phyloP scores from a whole-genome alignment of 2,329 filamentous ascomycete species.

The Mycogone perniciosa region DNA sequence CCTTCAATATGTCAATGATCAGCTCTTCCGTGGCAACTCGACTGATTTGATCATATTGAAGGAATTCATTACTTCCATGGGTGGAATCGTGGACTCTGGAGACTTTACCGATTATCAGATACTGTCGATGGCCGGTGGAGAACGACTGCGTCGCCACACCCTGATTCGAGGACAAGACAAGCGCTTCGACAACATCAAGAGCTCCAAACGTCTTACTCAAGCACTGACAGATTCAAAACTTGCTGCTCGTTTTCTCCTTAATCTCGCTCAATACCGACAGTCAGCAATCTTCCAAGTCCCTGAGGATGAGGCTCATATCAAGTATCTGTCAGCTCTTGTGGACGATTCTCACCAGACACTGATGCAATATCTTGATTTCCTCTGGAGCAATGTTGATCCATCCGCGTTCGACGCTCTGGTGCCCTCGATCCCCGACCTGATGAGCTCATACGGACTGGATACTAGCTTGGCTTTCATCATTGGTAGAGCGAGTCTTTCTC shows the following conservation, averaged over 20 bases:
- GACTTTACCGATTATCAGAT: conserved; percentile 88
- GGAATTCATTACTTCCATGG: conserved; percentile 87
- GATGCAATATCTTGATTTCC: conserved; percentile 80
- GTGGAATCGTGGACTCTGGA: conserved; percentile 78
- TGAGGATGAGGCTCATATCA: conserved; percentile 72
- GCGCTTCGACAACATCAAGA: conserved; percentile 67
- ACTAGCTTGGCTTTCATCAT: conserved; percentile 80
- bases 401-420: conserved; percentile 74
- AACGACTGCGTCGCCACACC: conserved; percentile 71
- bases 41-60: conserved; percentile 88
- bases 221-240: conserved; percentile 72
- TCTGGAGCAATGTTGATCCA: conserved; percentile 70
- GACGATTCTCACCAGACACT: conserved; percentile 86
- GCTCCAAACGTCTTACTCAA: conserved; percentile 72
- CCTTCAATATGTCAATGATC: conserved; percentile 81
- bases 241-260: conserved; percentile 76
- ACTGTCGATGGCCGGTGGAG: conserved; percentile 80
- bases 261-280: conserved; percentile 83
- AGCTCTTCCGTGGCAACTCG: conserved; percentile 74
- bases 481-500: conserved; percentile 65
- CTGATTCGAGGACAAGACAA: conserved; percentile 75
- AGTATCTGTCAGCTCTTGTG: conserved; percentile 78
- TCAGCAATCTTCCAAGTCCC: conserved; percentile 73
- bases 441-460: conserved; percentile 73
- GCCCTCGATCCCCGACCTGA: conserved; percentile 66